These are phyloP conservation scores for Suillus sp. DNA, from an alignment of 768 basidiomycete species.

Conservation along the genomic window DNA sequence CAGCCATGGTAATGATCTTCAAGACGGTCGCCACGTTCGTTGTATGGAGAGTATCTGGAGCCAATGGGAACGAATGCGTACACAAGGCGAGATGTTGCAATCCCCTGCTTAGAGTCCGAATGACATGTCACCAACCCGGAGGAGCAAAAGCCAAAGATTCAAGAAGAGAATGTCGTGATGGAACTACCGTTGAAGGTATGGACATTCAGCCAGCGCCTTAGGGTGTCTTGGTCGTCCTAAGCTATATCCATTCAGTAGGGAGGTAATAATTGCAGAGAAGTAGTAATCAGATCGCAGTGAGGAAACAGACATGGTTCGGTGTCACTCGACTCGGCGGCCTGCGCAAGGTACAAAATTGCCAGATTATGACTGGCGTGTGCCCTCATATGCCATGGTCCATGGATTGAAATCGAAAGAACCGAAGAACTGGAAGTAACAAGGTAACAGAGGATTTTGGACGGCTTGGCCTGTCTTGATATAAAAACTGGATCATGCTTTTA, in stretches of 20 bases:
- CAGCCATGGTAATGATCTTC: background rate
- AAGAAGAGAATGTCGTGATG: too few relatives aligned
- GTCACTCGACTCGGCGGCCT: background rate
- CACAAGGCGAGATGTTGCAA: background rate
- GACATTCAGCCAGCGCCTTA: background rate
- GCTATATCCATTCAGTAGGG: background rate
- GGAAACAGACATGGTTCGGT: background rate
- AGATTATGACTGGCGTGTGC: background rate
- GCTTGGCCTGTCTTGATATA: background rate
- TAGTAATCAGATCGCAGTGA: background rate
- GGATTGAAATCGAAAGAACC: background rate
- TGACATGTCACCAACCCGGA: background rate
- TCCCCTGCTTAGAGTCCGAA: background rate
- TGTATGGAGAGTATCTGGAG: background rate
- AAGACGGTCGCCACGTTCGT: constrained; percentile 1
- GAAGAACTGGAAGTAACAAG: constrained; percentile 7
- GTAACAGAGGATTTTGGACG: constrained; percentile 4
- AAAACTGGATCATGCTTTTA: background rate
- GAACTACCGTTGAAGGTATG: background rate
- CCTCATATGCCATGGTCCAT: background rate
- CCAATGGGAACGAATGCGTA: background rate
- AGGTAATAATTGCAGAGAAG: background rate
- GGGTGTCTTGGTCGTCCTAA: background rate
- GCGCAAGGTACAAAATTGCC: background rate
- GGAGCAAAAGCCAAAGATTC: background rate